Evolutionary conservation across 169 alveolate genomes (phyloP).

Genomic region (Blepharisma undulans): DNA sequence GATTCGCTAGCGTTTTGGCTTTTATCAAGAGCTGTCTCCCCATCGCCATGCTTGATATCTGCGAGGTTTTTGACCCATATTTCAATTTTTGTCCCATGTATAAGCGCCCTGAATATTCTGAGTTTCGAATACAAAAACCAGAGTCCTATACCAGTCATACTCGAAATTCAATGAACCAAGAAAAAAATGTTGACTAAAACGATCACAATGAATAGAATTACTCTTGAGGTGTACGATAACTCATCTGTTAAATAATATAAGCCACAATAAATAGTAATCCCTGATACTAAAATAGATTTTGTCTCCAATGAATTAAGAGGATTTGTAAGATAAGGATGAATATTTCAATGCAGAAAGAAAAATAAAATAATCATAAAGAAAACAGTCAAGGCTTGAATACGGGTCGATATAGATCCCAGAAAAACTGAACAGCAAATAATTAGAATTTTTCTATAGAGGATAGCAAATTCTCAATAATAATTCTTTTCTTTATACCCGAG

Average conservation of each 20-base stretch:
- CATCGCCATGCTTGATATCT: no score
- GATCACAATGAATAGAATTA: not conserved
- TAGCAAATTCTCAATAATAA: conserved; percentile 57
- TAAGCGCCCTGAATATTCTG: not conserved
- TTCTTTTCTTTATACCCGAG: conserved; percentile 43
- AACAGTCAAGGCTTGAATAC: conserved; percentile 45
- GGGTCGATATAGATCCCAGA: conserved; percentile 12
- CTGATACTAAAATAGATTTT: conserved; percentile 34
- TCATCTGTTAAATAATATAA: conserved; percentile 47
- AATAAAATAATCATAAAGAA: conserved; percentile 38
- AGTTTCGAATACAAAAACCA: no score
- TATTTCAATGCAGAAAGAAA: conserved; percentile 24
- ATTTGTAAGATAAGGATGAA: conserved; percentile 40
- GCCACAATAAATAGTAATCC: conserved; percentile 55
- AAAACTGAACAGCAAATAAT: conserved; percentile 44
- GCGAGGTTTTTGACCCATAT: no score
- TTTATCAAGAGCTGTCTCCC: no score
- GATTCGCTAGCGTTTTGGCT: no score
- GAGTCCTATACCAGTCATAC: no score
- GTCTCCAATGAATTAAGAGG: conserved; percentile 43
- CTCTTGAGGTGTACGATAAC: not conserved
- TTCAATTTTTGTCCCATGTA: no score
- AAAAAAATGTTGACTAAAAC: not conserved
- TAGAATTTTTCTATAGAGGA: conserved; percentile 47
- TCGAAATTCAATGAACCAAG: not conserved